These are phyloP conservation scores for Arthrinium puccinioides DNA, from an alignment of 2,329 filamentous ascomycete genomes.

Conservation along the genomic window DNA sequence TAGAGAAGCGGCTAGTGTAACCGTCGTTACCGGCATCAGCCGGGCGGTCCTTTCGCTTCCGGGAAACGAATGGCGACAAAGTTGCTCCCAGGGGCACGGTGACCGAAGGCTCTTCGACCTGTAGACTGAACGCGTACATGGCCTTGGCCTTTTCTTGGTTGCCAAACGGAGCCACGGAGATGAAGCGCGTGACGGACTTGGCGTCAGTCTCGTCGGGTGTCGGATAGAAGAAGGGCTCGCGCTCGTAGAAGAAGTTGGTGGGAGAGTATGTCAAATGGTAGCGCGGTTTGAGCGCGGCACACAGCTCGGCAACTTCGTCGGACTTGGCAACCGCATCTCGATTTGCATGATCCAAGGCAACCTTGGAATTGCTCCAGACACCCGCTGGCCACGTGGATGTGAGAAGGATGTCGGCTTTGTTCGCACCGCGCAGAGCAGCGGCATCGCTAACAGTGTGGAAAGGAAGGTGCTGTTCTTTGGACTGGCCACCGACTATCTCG, in stretches of 20 bases:
- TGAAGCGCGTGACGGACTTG: conserved; percentile 72
- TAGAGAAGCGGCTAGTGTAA: conserved; percentile 47
- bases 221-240: conserved; percentile 83
- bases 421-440: conserved; percentile 65
- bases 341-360: conserved; percentile 46
- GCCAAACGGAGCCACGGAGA: conserved; percentile 75
- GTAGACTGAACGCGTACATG: conserved; percentile 71
- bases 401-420: conserved; percentile 77
- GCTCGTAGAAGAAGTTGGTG: conserved; percentile 67
- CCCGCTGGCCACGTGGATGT: conserved; percentile 79
- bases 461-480: conserved; percentile 67
- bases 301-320: conserved; percentile 72
- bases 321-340: conserved; percentile 44
- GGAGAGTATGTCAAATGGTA: conserved; percentile 79
- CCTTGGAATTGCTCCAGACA: conserved; percentile 62
- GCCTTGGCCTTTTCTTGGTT: conserved; percentile 73
- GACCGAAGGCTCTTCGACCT: conserved; percentile 52
- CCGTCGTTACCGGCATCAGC: conserved; percentile 32
- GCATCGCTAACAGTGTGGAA: conserved; percentile 73
- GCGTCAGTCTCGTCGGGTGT: conserved; percentile 34
- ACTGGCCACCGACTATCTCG: conserved; percentile 52
- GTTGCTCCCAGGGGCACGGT: conserved; percentile 66
- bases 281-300: conserved; percentile 71
- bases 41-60: conserved; percentile 51
- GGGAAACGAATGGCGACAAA: conserved; percentile 59